Evolutionary conservation across 2,329 filamentous ascomycete genomes (phyloP).

Genomic region (Diplodia seriata): DNA sequence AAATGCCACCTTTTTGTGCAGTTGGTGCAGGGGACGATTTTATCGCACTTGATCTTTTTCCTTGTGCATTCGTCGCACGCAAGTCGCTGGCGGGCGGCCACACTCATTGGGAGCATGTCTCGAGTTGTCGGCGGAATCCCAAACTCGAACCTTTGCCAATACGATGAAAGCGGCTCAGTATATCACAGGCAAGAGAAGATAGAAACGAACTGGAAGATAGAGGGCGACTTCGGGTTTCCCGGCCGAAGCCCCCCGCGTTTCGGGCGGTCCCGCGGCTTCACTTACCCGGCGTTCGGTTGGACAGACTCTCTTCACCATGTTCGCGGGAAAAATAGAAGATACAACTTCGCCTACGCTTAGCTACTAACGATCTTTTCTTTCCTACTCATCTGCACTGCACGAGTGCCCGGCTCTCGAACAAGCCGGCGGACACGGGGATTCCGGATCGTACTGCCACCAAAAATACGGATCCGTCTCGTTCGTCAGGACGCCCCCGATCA

Average conservation of each 20-base stretch:
- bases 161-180: too few species aligned
- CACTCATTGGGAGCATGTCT: background rate
- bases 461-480: slow-evolving; percentile 64
- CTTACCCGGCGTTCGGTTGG: background rate
- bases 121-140: too few species aligned
- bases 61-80: slow-evolving; percentile 44
- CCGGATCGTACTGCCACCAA: slow-evolving; percentile 60
- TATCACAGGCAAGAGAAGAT: background rate
- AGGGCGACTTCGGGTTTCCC: background rate
- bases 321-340: too few species aligned
- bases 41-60: slow-evolving; percentile 51
- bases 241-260: slow-evolving; percentile 4
- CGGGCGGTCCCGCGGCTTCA: background rate
- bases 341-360: too few species aligned
- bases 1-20: slow-evolving; percentile 45
- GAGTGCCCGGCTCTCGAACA: slow-evolving; percentile 36
- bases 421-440: slow-evolving; percentile 46
- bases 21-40: slow-evolving; percentile 51
- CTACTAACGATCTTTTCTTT: too few species aligned
- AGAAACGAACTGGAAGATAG: background rate
- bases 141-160: too few species aligned
- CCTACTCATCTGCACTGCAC: background rate
- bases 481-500: slow-evolving; percentile 56
- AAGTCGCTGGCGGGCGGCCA: slow-evolving; percentile 32
- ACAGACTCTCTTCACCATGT: background rate